Percentiles rank a stretch among this genome's conserved stretches.
Conservation (phyloP, 768 basidiomycete species). For the Psilocybe subaeruginosa region DNA sequence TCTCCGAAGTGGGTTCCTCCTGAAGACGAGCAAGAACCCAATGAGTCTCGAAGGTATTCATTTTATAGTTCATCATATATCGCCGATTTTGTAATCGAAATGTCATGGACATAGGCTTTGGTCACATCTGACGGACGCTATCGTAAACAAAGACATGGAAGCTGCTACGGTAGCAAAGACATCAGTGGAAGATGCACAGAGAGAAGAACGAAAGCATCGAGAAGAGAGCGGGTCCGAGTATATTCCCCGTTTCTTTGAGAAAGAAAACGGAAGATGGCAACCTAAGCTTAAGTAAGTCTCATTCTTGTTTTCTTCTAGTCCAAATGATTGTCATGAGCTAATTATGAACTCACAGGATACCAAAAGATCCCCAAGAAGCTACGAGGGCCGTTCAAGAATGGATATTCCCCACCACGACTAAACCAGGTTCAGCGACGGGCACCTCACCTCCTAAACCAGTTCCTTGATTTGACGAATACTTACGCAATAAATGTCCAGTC, state of each 20-base stretch:
- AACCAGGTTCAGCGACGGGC: constrained; percentile 6
- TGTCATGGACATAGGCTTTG: constrained; percentile 61
- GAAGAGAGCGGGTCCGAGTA: constrained; percentile 76
- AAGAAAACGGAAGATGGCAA: constrained; percentile 76
- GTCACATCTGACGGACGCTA: constrained; percentile 83
- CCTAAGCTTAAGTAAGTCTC: constrained; percentile 73
- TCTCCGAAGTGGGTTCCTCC: constrained; percentile 85
- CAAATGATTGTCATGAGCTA: constrained; percentile 8
- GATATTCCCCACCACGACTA: constrained; percentile 59
- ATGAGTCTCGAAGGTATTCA: constrained; percentile 83
- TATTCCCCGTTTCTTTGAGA: constrained; percentile 81
- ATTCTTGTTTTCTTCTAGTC: not conserved
- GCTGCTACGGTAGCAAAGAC: constrained; percentile 90
- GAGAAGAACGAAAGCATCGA: constrained; percentile 73
- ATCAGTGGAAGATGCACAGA: constrained; percentile 88
- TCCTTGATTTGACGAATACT: constrained; percentile 11
- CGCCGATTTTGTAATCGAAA: not conserved
- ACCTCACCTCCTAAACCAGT: constrained; percentile 8
- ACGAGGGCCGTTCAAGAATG: constrained; percentile 70
- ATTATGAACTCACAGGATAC: constrained; percentile 51
- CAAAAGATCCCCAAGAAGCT: constrained; percentile 70
- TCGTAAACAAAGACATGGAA: constrained; percentile 89
- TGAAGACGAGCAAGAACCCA: constrained; percentile 84
- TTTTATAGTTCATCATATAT: not conserved
- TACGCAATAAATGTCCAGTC: constrained; percentile 3